A percentile compares a stretch with the other conserved stretches of the same genome.
phyloP scores from a whole-genome alignment of 1,284 basidiomycete genomes.

The Ganoderma leucocontextum region DNA sequence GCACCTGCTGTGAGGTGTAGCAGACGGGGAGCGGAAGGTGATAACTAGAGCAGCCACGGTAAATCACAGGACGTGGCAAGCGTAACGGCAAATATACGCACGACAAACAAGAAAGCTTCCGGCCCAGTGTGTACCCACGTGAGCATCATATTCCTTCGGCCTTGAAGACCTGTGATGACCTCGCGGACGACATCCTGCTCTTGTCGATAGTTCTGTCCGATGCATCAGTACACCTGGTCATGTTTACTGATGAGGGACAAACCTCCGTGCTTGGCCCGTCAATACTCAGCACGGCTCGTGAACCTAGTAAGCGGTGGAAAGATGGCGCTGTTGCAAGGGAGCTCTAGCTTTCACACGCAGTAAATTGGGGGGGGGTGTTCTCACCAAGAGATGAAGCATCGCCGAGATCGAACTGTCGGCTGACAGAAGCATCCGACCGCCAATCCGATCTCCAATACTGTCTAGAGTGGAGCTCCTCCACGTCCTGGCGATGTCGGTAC shows the following conservation, averaged over 20 bases:
- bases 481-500: slow-evolving; percentile 55
- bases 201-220: slow-evolving; percentile 66
- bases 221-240: background rate
- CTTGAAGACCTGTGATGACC: slow-evolving; percentile 76
- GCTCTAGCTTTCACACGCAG: background rate
- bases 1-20: slow-evolving; percentile 70
- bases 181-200: slow-evolving; percentile 81
- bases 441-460: slow-evolving; percentile 79
- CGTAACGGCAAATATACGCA: slow-evolving; percentile 18
- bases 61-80: background rate
- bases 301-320: slow-evolving; percentile 48
- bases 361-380: background rate
- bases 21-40: slow-evolving; percentile 59
- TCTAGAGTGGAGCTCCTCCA: slow-evolving; percentile 63
- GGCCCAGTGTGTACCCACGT: slow-evolving; percentile 47
- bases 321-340: slow-evolving; percentile 43
- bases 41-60: slow-evolving; percentile 48
- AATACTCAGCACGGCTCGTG: slow-evolving; percentile 38
- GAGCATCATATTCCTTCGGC: slow-evolving; percentile 67
- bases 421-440: slow-evolving; percentile 54
- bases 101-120: slow-evolving; percentile 39
- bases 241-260: background rate
- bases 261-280: slow-evolving; percentile 46
- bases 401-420: slow-evolving; percentile 61
- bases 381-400: slow-evolving; percentile 75